Evolutionary conservation across 768 basidiomycete genomes (phyloP), one percentile per base, ranked within the genome.

Genomic region (Pleurotus tuoliensis): DNA sequence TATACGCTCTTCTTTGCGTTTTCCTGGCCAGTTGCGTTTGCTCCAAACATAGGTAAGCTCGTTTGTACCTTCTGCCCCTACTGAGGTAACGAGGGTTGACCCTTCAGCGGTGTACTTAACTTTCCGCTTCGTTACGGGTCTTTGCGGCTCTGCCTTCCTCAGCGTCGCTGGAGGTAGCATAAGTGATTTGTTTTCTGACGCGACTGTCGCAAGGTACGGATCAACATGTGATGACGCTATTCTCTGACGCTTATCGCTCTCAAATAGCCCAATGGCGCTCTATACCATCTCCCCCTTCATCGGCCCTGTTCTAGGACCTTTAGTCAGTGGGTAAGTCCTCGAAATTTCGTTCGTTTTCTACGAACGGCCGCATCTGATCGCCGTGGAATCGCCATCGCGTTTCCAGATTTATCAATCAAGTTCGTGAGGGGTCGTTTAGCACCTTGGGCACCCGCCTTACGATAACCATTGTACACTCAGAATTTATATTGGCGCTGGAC

Each of bases 401-500:
- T 22, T 43, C 15, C 45, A 73, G 87, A 16, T 90, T 90, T 67
- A 86, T 92, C 62, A 89, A 88, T 63, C 80, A 87, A 67, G 82
- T 81, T 45, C 53, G 30, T 34, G 30, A 11, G 30, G 30, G 30
- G 8, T 11, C 30, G 30, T 34, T 34, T 34, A 34, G 30, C 11
- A 9, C 8, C 30, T 34, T 34, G 30, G 8, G 9, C 30, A 9
- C 30, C 8, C 9, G 8, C 30, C 30, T 34, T 9, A 34, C 27
- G 48, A 3, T 20, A 44, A 5, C 22, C 8, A 22, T 16, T 53
- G 47, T 52, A 61, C 9, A 44, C 61, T 48, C 47, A 88, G 81
- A 73, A 85, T 61, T 59, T 77, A 1, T 62, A 77, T 46, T 89
- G 88, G 88, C 70, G 87, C 58, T 93, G 90, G 91, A 90, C 89